Percentiles rank a stretch among this genome's conserved stretches.
These are phyloP conservation scores for Termitomyces sp. DNA, from an alignment of 768 basidiomycete species.

Conservation along the genomic window DNA sequence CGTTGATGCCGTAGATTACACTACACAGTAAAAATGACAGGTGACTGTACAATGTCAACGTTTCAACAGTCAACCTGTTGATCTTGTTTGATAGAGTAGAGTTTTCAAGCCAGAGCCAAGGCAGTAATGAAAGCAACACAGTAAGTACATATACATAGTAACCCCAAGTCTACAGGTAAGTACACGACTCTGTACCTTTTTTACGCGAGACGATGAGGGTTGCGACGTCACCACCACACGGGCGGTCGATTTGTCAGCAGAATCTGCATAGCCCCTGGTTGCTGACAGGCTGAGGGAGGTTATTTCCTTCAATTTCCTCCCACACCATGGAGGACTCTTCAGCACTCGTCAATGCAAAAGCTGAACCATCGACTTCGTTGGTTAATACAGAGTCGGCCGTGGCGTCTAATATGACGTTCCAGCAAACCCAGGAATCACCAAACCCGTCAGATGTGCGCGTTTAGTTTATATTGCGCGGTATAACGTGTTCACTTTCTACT, in stretches of 20 bases:
- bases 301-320: not conserved
- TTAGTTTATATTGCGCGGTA: not conserved
- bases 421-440: slow-evolving; percentile 35
- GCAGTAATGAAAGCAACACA: too few species aligned
- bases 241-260: slow-evolving; percentile 1
- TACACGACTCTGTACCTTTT: not conserved
- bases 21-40: not conserved
- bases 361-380: slow-evolving; percentile 43
- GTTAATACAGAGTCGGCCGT: slow-evolving; percentile 43
- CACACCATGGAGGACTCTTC: slow-evolving; percentile 31
- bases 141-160: not conserved
- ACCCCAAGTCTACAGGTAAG: not conserved
- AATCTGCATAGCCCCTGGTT: not conserved
- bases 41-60: not conserved
- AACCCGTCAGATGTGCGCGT: slow-evolving; percentile 33
- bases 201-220: not conserved
- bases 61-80: too few species aligned
- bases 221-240: not conserved
- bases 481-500: not conserved
- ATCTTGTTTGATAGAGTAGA: not conserved
- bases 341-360: slow-evolving; percentile 38
- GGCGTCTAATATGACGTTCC: slow-evolving; percentile 41
- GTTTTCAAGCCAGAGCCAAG: too few species aligned
- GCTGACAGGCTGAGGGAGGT: not conserved
- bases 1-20: not conserved